Evolutionary conservation across 305 asterid genomes (phyloP), one percentile per base, ranked within the genome.

Genomic region (Fraxinus xanthoxyloides): DNA sequence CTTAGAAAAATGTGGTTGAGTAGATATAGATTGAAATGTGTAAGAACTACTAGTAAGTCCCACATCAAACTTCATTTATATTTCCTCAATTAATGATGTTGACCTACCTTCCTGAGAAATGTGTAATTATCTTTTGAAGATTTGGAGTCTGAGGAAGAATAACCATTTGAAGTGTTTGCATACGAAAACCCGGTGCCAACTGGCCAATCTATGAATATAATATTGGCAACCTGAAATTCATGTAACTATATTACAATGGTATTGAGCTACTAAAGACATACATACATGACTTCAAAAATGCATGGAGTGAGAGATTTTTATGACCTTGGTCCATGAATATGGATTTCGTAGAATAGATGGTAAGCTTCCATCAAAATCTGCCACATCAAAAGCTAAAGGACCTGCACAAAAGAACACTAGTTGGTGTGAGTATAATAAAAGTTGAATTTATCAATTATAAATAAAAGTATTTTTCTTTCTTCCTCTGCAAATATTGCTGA

Each of bases 171-270:
- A 17, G 86, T 84, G 12, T 77, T 83, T 56, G 90, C 79, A 59
- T 88, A 90, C 2, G 93, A 90, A 82, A 84, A 90, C 48, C 91
- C 90, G 24, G 89, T 54, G 35, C 91, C 91, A 21, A 79, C 87
- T 2, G 90, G 91, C 87, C 87, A 82, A 43, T 90, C 93, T 46
- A 90, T 28, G 82, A 84, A 88, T 84, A 88, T 82, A 34, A 90
- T 85, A 69, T 69, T 90, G 72, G 90, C 89, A 28, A 87, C 76
- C 93, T 88, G 80, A 40, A 40, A 40, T 10, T 10, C 51, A 10
- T 10, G 4, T 35, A 35, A 6, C 10, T 7, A 35, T 35, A 35
- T 35, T 35, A 35, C 10, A 35, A 35, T 1, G 40, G 10, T 35
- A 35, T 7, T 7, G 40, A 35, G 40, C 10, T 35, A 35, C 10